phyloP scores from a whole-genome alignment of 2,329 filamentous ascomycete genomes.

The Juglanconis sp. region DNA sequence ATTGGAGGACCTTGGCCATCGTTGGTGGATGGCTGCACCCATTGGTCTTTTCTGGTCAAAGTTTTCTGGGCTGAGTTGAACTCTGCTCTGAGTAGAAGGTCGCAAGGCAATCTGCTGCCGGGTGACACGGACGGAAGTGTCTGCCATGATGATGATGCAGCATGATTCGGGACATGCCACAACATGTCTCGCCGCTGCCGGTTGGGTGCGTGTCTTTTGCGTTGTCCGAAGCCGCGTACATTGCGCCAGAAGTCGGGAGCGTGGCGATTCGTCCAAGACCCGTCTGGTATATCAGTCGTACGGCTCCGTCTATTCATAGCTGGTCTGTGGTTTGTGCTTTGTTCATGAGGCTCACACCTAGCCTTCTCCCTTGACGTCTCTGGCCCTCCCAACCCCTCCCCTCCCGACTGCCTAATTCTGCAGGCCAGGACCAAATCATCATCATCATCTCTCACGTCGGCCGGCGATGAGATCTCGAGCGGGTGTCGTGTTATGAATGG shows the following conservation, averaged over 20 bases:
- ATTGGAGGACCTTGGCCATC: background rate
- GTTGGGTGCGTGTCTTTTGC: too few species aligned
- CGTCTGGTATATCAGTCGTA: background rate
- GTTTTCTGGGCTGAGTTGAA: background rate
- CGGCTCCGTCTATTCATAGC: background rate
- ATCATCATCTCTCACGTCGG: background rate
- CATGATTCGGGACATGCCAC: too few species aligned
- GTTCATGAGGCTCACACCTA: background rate
- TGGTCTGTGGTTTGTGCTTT: too few species aligned
- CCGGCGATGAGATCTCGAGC: background rate
- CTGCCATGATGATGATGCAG: too few species aligned
- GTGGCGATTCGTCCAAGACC: background rate
- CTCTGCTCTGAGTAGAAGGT: background rate
- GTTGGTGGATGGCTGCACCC: too few species aligned
- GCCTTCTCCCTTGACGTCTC: background rate
- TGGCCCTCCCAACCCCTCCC: background rate
- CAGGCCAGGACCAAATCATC: background rate
- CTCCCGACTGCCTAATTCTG: background rate
- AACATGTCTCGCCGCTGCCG: background rate
- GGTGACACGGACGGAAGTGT: background rate
- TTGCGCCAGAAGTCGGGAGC: background rate
- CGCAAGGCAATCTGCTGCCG: background rate
- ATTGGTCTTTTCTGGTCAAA: too few species aligned
- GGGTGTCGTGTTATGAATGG: slow-evolving; percentile 1
- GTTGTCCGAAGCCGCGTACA: too few species aligned